Evolutionary conservation across 2,329 filamentous ascomycete species (phyloP).

Genomic region (Canariomyces notabilis): DNA sequence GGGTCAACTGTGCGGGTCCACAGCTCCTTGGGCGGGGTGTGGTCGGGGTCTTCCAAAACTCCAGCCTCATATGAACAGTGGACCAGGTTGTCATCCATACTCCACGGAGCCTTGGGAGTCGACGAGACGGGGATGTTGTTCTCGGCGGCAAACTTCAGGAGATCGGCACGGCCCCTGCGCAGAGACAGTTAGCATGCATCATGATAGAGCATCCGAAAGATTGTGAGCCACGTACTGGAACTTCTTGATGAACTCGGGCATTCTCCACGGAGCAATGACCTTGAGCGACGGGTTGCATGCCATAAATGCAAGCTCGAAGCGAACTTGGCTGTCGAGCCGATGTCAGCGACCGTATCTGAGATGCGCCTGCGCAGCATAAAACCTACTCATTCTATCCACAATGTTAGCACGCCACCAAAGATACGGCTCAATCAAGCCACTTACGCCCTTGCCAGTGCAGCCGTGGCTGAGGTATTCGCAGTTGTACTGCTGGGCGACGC

Average conservation of each 20-base stretch:
- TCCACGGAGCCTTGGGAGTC: constrained; percentile 63
- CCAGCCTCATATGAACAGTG: constrained; percentile 79
- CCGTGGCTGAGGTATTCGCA: constrained; percentile 49
- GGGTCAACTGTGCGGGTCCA: constrained; percentile 72
- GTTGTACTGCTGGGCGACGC: constrained; percentile 57
- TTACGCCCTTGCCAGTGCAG: constrained; percentile 55
- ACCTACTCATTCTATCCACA: constrained; percentile 10
- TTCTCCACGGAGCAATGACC: constrained; percentile 70
- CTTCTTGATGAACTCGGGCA: constrained; percentile 63
- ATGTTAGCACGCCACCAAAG: background rate
- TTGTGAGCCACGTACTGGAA: constrained; percentile 44
- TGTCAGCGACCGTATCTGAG: constrained; percentile 20
- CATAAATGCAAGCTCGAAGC: constrained; percentile 50
- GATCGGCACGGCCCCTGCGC: constrained; percentile 57
- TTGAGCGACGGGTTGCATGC: constrained; percentile 55
- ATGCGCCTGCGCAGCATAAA: background rate
- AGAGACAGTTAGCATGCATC: constrained; percentile 3
- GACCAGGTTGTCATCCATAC: constrained; percentile 58
- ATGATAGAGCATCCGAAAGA: constrained; percentile 3
- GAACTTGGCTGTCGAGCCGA: constrained; percentile 53
- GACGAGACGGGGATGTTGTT: constrained; percentile 66
- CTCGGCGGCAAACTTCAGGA: constrained; percentile 65
- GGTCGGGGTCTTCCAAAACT: constrained; percentile 61
- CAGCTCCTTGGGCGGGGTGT: constrained; percentile 69
- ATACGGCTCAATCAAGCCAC: background rate